A percentile compares a stretch with the other conserved stretches of the same genome.
These are phyloP conservation scores for Heterobasidion parviporum DNA, from an alignment of 1,284 basidiomycete genomes.

Conservation along the genomic window DNA sequence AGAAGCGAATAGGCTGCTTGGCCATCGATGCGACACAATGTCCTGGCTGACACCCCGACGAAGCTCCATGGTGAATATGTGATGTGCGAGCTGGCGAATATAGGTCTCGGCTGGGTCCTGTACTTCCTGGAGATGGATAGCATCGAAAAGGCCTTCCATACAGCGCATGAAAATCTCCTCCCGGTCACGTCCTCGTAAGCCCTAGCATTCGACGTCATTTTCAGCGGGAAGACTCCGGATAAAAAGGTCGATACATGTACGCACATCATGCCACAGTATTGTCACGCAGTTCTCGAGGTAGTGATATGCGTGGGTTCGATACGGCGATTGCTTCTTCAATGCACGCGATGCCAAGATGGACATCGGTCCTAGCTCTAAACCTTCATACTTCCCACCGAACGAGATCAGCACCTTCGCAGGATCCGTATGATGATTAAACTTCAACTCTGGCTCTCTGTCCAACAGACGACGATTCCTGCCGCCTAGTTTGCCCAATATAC, in stretches of 20 bases:
- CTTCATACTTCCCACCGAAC: conserved; percentile 66
- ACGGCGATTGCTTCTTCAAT: conserved; percentile 52
- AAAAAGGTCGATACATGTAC: no score
- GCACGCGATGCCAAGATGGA: conserved; percentile 66
- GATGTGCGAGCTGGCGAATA: conserved; percentile 58
- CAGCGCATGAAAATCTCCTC: conserved; percentile 67
- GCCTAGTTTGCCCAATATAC: conserved; percentile 95
- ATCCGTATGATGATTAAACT: conserved; percentile 64
- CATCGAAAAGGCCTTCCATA: conserved; percentile 77
- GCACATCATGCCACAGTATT: conserved; percentile 71
- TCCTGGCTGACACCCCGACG: conserved; percentile 48
- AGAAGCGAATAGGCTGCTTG: conserved; percentile 55
- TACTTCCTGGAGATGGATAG: conserved; percentile 65
- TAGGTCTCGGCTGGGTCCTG: conserved; percentile 62
- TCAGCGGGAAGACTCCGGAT: no score
- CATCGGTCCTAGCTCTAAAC: conserved; percentile 66
- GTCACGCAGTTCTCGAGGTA: conserved; percentile 73
- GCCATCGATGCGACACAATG: conserved; percentile 43
- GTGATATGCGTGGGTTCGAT: conserved; percentile 71
- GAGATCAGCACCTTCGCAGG: conserved; percentile 65
- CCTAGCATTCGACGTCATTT: conserved; percentile 31
- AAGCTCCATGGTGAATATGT: conserved; percentile 63
- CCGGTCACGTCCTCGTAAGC: conserved; percentile 63
- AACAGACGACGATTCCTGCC: conserved; percentile 89
- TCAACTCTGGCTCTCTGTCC: conserved; percentile 73